A percentile compares a stretch with the other conserved stretches of the same genome.
phyloP scores from a whole-genome alignment of 2,329 filamentous ascomycete genomes.

The Tothia fuscella region DNA sequence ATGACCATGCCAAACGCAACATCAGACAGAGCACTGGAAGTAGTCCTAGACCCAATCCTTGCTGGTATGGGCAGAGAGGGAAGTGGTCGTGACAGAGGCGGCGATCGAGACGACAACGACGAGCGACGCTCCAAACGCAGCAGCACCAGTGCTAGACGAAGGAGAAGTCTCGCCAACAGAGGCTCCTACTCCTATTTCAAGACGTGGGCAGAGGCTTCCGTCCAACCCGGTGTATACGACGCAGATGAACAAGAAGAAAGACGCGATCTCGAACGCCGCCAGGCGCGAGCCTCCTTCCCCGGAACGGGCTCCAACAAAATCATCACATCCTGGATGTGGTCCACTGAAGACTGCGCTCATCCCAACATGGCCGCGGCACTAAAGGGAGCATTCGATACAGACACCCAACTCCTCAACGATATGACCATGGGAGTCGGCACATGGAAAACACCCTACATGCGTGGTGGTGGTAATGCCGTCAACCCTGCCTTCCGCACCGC shows the following conservation, averaged over 20 bases:
- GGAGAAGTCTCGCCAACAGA: neutral
- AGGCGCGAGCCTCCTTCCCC: neutral
- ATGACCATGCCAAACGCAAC: slow-evolving; percentile 7
- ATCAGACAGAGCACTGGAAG: neutral
- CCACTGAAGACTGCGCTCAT: slow-evolving; percentile 1
- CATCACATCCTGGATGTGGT: slow-evolving; percentile 10
- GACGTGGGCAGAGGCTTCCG: neutral
- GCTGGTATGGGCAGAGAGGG: slow-evolving; percentile 2
- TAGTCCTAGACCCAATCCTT: slow-evolving; percentile 7
- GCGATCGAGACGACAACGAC: neutral
- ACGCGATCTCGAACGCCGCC: neutral
- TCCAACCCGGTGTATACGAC: slow-evolving; percentile 2
- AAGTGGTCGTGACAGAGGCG: neutral
- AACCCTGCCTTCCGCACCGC: slow-evolving; percentile 14
- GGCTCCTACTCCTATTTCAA: neutral
- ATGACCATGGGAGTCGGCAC: slow-evolving; percentile 7
- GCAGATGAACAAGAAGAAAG: neutral
- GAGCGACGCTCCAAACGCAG: neutral
- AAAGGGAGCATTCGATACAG: slow-evolving; percentile 3
- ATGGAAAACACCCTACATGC: slow-evolving; percentile 4
- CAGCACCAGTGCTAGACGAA: neutral
- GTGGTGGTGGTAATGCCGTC: slow-evolving; percentile 12
- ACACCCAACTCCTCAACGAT: slow-evolving; percentile 8
- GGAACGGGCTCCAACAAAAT: slow-evolving; percentile 8
- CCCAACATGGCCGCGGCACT: neutral